Conservation (phyloP, 495 filamentous ascomycete species). For the Xylaria curta region DNA sequence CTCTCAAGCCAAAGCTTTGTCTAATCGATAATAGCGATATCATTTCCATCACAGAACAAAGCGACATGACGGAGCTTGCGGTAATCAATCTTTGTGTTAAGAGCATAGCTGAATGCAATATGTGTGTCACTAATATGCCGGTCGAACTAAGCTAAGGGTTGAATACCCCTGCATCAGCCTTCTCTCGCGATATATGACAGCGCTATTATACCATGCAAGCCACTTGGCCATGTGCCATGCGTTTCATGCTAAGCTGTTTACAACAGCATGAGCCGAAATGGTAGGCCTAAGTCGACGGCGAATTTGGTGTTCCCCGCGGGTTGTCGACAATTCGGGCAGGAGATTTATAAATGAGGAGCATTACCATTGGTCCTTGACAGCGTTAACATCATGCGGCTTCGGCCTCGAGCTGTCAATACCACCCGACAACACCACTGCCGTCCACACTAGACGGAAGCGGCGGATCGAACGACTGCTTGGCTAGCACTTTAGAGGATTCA, state of each 20-base stretch:
- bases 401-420: background rate
- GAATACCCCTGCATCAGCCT: slow-evolving; percentile 13
- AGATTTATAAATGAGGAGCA: slow-evolving; percentile 11
- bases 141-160: background rate
- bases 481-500: background rate
- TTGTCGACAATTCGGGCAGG: slow-evolving; percentile 19
- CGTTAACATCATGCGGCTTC: background rate
- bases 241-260: slow-evolving; percentile 14
- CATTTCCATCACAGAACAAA: background rate
- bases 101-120: slow-evolving; percentile 7
- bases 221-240: slow-evolving; percentile 16
- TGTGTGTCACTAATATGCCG: background rate
- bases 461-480: background rate
- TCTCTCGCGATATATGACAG: slow-evolving; percentile 6
- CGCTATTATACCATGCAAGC: slow-evolving; percentile 9
- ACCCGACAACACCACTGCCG: slow-evolving; percentile 1
- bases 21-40: no score
- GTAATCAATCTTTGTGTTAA: background rate
- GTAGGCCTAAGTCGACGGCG: background rate
- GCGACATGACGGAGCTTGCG: background rate
- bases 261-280: background rate
- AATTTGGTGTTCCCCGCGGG: background rate
- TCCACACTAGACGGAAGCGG: background rate
- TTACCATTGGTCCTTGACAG: slow-evolving; percentile 13
- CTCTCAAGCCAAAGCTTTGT: background rate